Evolutionary conservation across 2,329 filamentous ascomycete species (phyloP).

Genomic region (Fusarium succisae): DNA sequence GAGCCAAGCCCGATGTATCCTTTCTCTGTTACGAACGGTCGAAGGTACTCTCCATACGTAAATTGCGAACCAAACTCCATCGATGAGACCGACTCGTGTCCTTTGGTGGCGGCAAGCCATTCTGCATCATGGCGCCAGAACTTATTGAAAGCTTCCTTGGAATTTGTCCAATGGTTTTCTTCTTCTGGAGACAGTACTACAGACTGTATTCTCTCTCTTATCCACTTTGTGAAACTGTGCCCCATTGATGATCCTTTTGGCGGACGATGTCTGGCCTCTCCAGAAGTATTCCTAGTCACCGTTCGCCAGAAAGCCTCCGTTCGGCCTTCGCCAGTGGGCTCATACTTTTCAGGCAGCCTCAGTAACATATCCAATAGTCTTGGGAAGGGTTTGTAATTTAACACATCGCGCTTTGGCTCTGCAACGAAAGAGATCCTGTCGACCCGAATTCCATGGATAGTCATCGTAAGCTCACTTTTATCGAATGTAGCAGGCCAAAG

Average conservation of each 20-base stretch:
- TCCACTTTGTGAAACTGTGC: background rate
- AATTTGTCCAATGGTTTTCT: too few species aligned
- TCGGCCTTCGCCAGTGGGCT: background rate
- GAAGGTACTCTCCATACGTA: background rate
- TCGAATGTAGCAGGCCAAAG: background rate
- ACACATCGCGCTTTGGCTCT: background rate
- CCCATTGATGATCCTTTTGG: background rate
- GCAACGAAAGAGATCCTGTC: background rate
- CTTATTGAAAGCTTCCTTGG: background rate
- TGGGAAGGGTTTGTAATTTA: background rate
- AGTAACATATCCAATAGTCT: background rate
- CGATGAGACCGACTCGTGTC: background rate
- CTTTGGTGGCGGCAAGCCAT: background rate
- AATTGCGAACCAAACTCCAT: background rate
- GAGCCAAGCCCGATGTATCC: background rate
- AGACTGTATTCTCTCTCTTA: background rate
- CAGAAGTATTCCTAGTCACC: background rate
- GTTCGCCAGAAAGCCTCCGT: background rate
- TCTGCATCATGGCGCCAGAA: background rate
- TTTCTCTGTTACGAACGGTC: background rate
- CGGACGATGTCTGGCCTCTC: background rate
- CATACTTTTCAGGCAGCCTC: background rate
- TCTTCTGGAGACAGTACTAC: too few species aligned
- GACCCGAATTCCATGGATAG: background rate
- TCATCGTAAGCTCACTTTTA: background rate